Conservation (phyloP, 257 asterid genomes). For the Nemophila menziesii region DNA sequence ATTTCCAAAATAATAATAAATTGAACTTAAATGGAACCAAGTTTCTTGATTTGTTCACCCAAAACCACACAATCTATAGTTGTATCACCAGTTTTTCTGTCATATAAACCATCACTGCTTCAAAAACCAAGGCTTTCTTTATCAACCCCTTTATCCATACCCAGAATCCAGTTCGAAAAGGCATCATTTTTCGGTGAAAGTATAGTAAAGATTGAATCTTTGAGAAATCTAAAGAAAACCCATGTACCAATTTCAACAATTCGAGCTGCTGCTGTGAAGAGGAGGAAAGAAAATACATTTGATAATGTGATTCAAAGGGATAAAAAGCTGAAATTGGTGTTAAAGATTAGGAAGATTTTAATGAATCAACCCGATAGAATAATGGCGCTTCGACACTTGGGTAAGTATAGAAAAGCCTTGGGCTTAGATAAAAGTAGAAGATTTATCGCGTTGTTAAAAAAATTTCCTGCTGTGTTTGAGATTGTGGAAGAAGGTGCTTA, state of each 20-base stretch:
- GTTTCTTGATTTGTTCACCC: constrained; percentile 34
- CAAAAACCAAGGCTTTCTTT: constrained; percentile 32
- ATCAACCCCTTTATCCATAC: constrained; percentile 15
- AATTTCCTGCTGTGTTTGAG: constrained; percentile 90
- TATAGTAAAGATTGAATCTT: constrained; percentile 20
- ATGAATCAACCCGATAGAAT: constrained; percentile 77
- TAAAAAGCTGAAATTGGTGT: constrained; percentile 77
- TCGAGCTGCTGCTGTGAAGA: constrained; percentile 61
- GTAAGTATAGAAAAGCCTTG: constrained; percentile 58
- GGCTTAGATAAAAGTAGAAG: constrained; percentile 64
- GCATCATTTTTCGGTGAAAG: constrained; percentile 42
- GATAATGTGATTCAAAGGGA: constrained; percentile 95
- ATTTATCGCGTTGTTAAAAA: constrained; percentile 66
- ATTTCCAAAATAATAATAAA: constrained; percentile 13
- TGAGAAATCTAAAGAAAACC: constrained; percentile 22
- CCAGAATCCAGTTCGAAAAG: constrained; percentile 21
- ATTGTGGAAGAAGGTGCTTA: constrained; percentile 92
- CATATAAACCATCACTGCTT: constrained; percentile 26
- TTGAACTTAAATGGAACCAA: constrained; percentile 48
- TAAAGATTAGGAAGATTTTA: constrained; percentile 77
- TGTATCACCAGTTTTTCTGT: constrained; percentile 36
- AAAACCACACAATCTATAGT: constrained; percentile 37
- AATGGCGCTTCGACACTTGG: constrained; percentile 75
- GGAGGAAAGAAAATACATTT: constrained; percentile 86
- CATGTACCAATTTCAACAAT: constrained; percentile 22